These are phyloP conservation scores for Dimocarpus longan DNA, from an alignment of 345 rosid species.

Conservation along the genomic window DNA sequence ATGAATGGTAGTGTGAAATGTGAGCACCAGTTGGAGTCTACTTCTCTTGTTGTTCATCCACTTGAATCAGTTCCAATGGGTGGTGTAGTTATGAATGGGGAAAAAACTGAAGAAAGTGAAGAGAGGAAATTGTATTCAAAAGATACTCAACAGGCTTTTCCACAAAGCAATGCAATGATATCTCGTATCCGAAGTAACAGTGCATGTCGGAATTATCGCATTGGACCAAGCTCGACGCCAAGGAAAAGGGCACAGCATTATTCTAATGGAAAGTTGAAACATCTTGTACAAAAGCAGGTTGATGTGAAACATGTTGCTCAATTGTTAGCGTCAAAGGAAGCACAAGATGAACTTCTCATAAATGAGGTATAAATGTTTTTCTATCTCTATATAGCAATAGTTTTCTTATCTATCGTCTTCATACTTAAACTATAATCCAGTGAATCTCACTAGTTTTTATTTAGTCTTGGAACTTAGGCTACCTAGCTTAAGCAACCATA, in stretches of 20 bases:
- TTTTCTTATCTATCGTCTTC: not conserved
- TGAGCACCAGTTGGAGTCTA: conserved; percentile 44
- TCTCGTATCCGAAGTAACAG: conserved; percentile 53
- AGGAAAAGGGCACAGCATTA: conserved; percentile 58
- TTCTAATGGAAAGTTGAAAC: conserved; percentile 56
- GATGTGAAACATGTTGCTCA: conserved; percentile 61
- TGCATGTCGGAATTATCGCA: conserved; percentile 47
- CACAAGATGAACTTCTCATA: conserved; percentile 70
- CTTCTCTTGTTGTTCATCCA: conserved; percentile 41
- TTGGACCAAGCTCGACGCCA: conserved; percentile 42
- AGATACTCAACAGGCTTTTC: conserved; percentile 45
- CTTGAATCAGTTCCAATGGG: conserved; percentile 46
- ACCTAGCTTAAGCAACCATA: not conserved
- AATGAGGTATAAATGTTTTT: conserved; percentile 55
- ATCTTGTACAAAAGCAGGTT: conserved; percentile 46
- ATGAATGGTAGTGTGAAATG: conserved; percentile 27
- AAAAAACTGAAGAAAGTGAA: conserved; percentile 51
- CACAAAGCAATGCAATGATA: conserved; percentile 60
- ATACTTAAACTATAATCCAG: not conserved
- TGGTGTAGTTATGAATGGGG: conserved; percentile 35
- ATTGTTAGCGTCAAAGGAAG: conserved; percentile 62
- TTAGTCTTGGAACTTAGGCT: not conserved
- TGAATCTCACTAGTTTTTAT: not conserved
- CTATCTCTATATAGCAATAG: not conserved
- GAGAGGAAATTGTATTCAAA: conserved; percentile 41